Evolutionary conservation across 2,329 filamentous ascomycete species (phyloP), one percentile per base, ranked within the genome.

Genomic region (Sclerotinia minor): DNA sequence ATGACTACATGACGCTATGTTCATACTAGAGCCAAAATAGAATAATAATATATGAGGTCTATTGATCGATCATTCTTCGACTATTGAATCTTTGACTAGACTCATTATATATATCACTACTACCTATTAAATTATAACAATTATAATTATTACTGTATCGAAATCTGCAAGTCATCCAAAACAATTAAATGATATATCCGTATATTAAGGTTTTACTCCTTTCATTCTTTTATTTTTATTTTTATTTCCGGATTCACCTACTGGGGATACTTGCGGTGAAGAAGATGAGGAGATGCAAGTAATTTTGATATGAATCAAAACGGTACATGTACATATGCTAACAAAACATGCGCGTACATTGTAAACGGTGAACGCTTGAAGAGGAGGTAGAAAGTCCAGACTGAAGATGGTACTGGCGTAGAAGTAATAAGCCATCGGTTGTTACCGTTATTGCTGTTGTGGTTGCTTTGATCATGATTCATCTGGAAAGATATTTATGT

Each of bases 91-190:
- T 38, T n/a, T n/a, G n/a, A n/a, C n/a, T n/a, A n/a, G n/a, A n/a
- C n/a, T n/a, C n/a, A n/a, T n/a, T n/a, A n/a, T n/a, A n/a, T n/a
- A n/a, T n/a, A n/a, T n/a, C n/a, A n/a, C n/a, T n/a, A n/a, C 8
- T 9, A 41, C 38, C 11, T n/a, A 41, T 41, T 41, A 15, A 13
- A 15, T 41, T 41, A 41, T 41, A 15, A 60, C 5, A 32, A 6
- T 32, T 5, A 29, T 32, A 32, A 1, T 2, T 35, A 35, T 32
- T 32, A 35, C 4, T 24, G 21, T 35, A 61, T 61, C 32, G 11
- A 44, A 29, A 61, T 61, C 65, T 67, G 65, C 65, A 61, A 19
- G 55, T 67, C 32, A 55, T 59, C 26, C 19, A 47, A 61, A 41
- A 50, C 11, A 47, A 53, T 26, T 61, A 8, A 45, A 35, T 61